Conservation (phyloP, 345 rosid species). For the Xanthoceras sorbifolium region DNA sequence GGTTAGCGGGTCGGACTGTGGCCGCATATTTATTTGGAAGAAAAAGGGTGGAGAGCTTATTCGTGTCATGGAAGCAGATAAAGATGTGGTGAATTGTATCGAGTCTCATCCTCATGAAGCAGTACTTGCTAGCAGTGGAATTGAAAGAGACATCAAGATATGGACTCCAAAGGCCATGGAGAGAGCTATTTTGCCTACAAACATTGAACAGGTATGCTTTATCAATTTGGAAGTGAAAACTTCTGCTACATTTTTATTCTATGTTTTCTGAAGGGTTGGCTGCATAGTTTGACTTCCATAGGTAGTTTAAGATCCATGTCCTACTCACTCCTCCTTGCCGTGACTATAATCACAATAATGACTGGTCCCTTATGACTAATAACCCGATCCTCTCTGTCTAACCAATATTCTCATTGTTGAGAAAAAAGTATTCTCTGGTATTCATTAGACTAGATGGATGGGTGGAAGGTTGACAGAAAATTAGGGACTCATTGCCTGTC, state of each 20-base stretch:
- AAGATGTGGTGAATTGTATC: conserved; percentile 75
- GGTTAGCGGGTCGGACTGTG: conserved; percentile 96
- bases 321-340: neutral
- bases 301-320: neutral
- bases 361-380: neutral
- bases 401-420: neutral
- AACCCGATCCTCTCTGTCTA: neutral
- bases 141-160: conserved; percentile 80
- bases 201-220: conserved; percentile 66
- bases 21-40: conserved; percentile 90
- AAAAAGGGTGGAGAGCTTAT: conserved; percentile 75
- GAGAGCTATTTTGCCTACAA: conserved; percentile 65
- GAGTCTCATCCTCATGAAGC: conserved; percentile 76
- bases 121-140: conserved; percentile 83
- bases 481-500: neutral
- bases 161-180: conserved; percentile 77
- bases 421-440: neutral
- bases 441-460: conserved; percentile 6
- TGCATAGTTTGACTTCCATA: neutral
- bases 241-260: neutral
- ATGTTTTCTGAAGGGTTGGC: neutral
- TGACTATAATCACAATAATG: neutral
- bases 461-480: neutral
- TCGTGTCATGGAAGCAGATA: conserved; percentile 82
- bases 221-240: neutral